Evolutionary conservation across 371 early-diverging fungal species (phyloP).

Genomic region (Zychaea mexicana): DNA sequence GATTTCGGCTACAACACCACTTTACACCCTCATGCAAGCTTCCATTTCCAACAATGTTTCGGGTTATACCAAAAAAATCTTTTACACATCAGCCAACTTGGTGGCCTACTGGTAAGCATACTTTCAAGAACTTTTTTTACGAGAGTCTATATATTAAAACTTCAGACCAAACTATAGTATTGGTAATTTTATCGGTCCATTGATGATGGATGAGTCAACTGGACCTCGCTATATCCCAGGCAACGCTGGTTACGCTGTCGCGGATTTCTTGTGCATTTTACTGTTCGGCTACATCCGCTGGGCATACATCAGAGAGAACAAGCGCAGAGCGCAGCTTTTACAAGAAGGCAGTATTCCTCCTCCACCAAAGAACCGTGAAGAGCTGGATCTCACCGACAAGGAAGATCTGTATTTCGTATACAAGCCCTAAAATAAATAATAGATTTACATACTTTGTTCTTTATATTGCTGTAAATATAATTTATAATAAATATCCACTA

Average conservation of each 20-base stretch:
- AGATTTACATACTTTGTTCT: too few relatives aligned
- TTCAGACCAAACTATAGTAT: background rate
- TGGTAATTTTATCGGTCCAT: conserved; percentile 21
- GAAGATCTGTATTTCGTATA: conserved; percentile 43
- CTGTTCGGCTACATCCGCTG: conserved; percentile 16
- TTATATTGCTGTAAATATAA: too few relatives aligned
- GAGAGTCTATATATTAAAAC: background rate
- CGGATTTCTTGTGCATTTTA: conserved; percentile 22
- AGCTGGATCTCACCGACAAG: conserved; percentile 39
- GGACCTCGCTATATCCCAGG: conserved; percentile 13
- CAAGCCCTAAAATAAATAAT: too few relatives aligned
- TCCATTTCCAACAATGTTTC: background rate
- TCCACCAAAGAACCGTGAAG: conserved; percentile 19
- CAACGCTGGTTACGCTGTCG: conserved; percentile 20
- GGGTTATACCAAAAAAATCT: conserved; percentile 12
- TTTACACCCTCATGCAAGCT: conserved; percentile 19
- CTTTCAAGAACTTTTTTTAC: too few relatives aligned
- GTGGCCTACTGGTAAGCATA: too few relatives aligned
- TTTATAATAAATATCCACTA: too few relatives aligned
- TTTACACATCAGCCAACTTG: conserved; percentile 19
- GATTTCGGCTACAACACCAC: too few relatives aligned
- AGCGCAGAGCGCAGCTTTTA: background rate
- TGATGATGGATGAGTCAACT: conserved; percentile 15
- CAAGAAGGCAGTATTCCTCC: background rate
- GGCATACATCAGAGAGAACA: conserved; percentile 4